These are phyloP conservation scores for Paramecium sonneborni DNA, from an alignment of 73 alveolate genomes.

Conservation along the genomic window DNA sequence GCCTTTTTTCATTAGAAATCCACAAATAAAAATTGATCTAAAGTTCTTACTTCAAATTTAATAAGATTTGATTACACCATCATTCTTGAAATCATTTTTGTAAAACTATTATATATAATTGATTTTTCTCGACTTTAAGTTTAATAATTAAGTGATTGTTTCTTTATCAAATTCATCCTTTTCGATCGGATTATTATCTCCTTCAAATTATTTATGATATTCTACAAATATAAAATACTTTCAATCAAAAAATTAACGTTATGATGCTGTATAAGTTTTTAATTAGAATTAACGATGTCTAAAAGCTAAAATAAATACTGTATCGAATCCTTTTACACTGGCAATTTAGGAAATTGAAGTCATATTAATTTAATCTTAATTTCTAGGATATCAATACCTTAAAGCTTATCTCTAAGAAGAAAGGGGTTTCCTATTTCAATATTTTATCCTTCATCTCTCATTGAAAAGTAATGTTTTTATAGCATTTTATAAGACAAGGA, in stretches of 20 bases:
- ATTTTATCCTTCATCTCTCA: background rate
- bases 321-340: background rate
- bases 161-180: slow-evolving; percentile 18
- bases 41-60: background rate
- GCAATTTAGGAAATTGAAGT: background rate
- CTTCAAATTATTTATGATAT: background rate
- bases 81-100: background rate
- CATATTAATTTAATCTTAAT: background rate
- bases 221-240: background rate
- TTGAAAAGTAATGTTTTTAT: background rate
- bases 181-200: background rate
- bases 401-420: background rate
- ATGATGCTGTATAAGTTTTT: background rate
- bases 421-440: background rate
- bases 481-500: background rate
- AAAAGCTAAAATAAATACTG: slow-evolving; percentile 7
- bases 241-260: slow-evolving; percentile 7
- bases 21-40: slow-evolving; percentile 32
- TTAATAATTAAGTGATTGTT: background rate
- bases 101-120: background rate
- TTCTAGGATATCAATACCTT: background rate
- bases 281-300: background rate
- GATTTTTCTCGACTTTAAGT: slow-evolving; percentile 35
- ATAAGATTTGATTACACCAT: slow-evolving; percentile 2
- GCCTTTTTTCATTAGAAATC: slow-evolving; percentile 41